phyloP scores from a whole-genome alignment of 306 rosid species.

The barrel medic (Medicago truncatula) region DNA sequence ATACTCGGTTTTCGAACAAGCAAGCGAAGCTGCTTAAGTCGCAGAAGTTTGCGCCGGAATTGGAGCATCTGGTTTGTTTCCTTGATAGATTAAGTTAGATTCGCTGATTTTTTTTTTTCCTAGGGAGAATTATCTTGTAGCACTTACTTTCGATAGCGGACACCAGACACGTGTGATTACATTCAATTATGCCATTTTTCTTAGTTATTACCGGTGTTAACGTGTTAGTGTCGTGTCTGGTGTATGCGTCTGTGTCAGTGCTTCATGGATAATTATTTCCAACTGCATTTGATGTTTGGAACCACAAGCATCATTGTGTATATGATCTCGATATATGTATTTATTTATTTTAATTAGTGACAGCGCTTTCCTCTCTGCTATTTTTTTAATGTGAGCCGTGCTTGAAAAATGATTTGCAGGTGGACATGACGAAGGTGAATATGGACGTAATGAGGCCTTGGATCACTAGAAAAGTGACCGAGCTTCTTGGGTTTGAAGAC shows the following conservation, averaged over 20 bases:
- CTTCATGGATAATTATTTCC: neutral
- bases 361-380: neutral
- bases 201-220: too few species aligned
- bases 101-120: neutral
- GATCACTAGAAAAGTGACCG: conserved; percentile 88
- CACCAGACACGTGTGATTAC: too few species aligned
- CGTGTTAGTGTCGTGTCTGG: too few species aligned
- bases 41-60: conserved; percentile 94
- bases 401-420: conserved; percentile 59
- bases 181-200: too few species aligned
- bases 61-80: conserved; percentile 85
- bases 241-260: too few species aligned
- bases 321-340: neutral
- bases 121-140: neutral
- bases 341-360: neutral
- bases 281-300: neutral
- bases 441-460: conserved; percentile 92
- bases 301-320: neutral
- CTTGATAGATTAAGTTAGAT: neutral
- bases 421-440: conserved; percentile 86
- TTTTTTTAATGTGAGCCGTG: conserved; percentile 1
- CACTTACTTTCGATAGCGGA: too few species aligned
- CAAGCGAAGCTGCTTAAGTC: conserved; percentile 94
- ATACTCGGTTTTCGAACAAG: conserved; percentile 96
- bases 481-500: conserved; percentile 95